Percentiles rank a stretch among this genome's conserved stretches.
Conservation (phyloP, 2,329 filamentous ascomycete genomes). For the Fusarium sulawesiense region DNA sequence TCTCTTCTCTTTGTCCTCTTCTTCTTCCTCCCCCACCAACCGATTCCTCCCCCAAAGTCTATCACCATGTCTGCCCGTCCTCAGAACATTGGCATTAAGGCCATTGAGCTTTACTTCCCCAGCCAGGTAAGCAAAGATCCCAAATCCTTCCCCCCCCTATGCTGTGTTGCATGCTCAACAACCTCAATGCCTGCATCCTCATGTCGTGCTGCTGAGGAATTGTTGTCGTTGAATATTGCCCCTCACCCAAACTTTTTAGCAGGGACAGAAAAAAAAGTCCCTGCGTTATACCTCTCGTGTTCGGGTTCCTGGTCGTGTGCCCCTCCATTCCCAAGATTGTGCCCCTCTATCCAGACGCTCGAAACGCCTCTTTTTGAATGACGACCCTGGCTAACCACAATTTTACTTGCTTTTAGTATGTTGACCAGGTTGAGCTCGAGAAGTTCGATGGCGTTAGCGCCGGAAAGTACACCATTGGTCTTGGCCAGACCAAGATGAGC, state of each 20-base stretch:
- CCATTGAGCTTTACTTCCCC: slow-evolving; percentile 90
- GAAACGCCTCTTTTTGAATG: slow-evolving; percentile 23
- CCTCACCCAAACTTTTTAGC: slow-evolving; percentile 38
- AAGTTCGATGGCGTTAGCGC: slow-evolving; percentile 85
- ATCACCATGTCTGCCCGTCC: slow-evolving; percentile 77
- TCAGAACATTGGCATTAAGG: slow-evolving; percentile 91
- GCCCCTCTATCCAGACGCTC: slow-evolving; percentile 40
- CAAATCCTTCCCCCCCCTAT: not conserved
- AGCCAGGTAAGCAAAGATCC: slow-evolving; percentile 73
- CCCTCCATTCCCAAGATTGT: slow-evolving; percentile 39
- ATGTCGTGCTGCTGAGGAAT: slow-evolving; percentile 14
- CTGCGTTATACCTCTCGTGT: slow-evolving; percentile 35
- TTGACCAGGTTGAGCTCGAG: slow-evolving; percentile 84
- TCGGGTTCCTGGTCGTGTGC: slow-evolving; percentile 42
- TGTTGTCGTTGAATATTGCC: slow-evolving; percentile 34
- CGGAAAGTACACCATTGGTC: slow-evolving; percentile 91
- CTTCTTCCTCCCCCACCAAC: slow-evolving; percentile 23
- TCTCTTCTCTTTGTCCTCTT: slow-evolving; percentile 29
- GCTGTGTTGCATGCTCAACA: slow-evolving; percentile 16
- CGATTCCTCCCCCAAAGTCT: slow-evolving; percentile 19
- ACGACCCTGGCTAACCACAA: slow-evolving; percentile 46
- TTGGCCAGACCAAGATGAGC: slow-evolving; percentile 91
- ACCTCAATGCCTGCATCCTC: slow-evolving; percentile 17
- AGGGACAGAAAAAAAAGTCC: slow-evolving; percentile 33
- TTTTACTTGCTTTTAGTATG: slow-evolving; percentile 68